Conservation (phyloP, 208 protist species). For the Ichthyophonus hoferi region DNA sequence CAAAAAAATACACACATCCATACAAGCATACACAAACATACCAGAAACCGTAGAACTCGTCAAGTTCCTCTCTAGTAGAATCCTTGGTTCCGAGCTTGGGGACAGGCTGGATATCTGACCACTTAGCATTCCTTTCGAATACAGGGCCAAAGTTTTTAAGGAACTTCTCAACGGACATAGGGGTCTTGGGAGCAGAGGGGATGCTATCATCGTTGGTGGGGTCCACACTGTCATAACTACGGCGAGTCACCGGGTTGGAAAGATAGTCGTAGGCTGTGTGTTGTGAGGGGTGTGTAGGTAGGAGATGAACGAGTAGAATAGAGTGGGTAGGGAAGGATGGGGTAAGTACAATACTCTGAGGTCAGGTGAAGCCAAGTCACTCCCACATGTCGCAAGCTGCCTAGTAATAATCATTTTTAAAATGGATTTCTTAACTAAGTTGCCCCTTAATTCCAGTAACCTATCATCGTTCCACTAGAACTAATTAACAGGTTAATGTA, state of each 20-base stretch:
- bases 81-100: constrained; percentile 13
- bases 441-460: no score
- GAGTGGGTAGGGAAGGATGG: constrained; percentile 1
- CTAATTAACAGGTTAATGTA: no score
- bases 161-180: constrained; percentile 16
- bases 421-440: no score
- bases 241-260: background rate
- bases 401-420: no score
- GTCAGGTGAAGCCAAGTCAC: no score
- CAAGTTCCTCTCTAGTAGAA: constrained; percentile 32
- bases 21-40: constrained; percentile 36
- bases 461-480: no score
- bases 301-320: background rate
- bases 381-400: no score
- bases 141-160: constrained; percentile 16
- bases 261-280: constrained; percentile 38
- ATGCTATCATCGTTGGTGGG: constrained; percentile 31
- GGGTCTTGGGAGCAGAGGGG: background rate
- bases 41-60: constrained; percentile 49
- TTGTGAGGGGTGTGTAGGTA: background rate
- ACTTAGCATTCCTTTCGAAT: constrained; percentile 39
- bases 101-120: constrained; percentile 22
- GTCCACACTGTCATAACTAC: constrained; percentile 43
- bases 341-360: no score
- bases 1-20: no score